Conservation (phyloP, 257 asterid genomes). For the Ilex asprella region DNA sequence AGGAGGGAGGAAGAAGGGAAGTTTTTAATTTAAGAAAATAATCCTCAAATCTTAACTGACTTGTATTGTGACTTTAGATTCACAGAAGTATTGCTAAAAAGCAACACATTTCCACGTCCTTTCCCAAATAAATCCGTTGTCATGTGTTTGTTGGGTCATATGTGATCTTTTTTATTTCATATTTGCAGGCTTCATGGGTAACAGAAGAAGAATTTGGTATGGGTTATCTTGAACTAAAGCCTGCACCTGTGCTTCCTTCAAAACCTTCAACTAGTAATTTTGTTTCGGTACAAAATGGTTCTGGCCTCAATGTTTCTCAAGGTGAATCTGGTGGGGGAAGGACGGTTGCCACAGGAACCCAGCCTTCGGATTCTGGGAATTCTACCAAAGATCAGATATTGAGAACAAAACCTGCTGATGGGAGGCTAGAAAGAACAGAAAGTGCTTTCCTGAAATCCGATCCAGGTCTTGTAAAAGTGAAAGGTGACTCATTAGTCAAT, state of each 20-base stretch:
- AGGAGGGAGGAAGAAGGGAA: no score
- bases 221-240: slow-evolving; percentile 89
- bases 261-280: slow-evolving; percentile 55
- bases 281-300: slow-evolving; percentile 48
- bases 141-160: not conserved
- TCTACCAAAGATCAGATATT: slow-evolving; percentile 37
- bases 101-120: no score
- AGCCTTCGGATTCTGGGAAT: slow-evolving; percentile 50
- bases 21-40: no score
- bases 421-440: slow-evolving; percentile 41
- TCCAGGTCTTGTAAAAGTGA: slow-evolving; percentile 34
- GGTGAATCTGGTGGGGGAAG: slow-evolving; percentile 57
- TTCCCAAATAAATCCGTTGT: no score
- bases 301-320: slow-evolving; percentile 41
- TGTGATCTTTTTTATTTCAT: slow-evolving; percentile 2
- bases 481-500: slow-evolving; percentile 33
- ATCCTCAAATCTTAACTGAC: no score
- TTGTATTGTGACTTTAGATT: no score
- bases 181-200: slow-evolving; percentile 88
- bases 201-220: slow-evolving; percentile 98
- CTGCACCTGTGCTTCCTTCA: slow-evolving; percentile 55
- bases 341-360: slow-evolving; percentile 37
- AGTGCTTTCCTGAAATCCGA: slow-evolving; percentile 39
- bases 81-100: no score
- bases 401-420: slow-evolving; percentile 51